phyloP scores from a whole-genome alignment of 2,329 filamentous ascomycete species.

The Paecilomyces sp. region DNA sequence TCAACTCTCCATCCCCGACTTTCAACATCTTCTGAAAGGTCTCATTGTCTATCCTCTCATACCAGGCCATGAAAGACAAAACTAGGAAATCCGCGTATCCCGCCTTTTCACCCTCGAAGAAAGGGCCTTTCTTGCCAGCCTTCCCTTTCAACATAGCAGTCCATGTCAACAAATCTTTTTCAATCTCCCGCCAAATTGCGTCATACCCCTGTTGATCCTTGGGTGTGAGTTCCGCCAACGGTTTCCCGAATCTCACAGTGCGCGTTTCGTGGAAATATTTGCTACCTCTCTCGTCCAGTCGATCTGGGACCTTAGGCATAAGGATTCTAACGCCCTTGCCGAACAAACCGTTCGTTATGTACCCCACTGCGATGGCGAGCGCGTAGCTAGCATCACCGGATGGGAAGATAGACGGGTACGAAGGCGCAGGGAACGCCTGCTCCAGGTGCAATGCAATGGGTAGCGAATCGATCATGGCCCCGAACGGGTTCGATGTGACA shows the following conservation, averaged over 20 bases:
- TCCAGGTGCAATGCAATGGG: constrained; percentile 25
- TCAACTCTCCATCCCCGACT: constrained; percentile 21
- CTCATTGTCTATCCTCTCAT: constrained; percentile 14
- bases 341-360: constrained; percentile 6
- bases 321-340: constrained; percentile 7
- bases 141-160: constrained; percentile 20
- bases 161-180: constrained; percentile 13
- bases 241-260: constrained; percentile 17
- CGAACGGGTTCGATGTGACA: constrained; percentile 14
- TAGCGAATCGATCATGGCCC: constrained; percentile 26
- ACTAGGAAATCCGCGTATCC: constrained; percentile 24
- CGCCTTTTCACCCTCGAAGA: constrained; percentile 24
- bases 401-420: constrained; percentile 21
- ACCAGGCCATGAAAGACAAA: constrained; percentile 17
- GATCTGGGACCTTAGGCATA: constrained; percentile 14
- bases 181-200: constrained; percentile 11
- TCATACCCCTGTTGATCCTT: constrained; percentile 13
- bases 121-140: constrained; percentile 23
- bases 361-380: constrained; percentile 16
- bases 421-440: constrained; percentile 17
- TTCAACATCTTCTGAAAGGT: constrained; percentile 16
- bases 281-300: constrained; percentile 20
- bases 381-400: constrained; percentile 26
- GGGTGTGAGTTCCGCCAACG: constrained; percentile 20
- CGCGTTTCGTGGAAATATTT: constrained; percentile 25